phyloP scores from a whole-genome alignment of 1,139 yeast genomes.

The Pichia sp. region DNA sequence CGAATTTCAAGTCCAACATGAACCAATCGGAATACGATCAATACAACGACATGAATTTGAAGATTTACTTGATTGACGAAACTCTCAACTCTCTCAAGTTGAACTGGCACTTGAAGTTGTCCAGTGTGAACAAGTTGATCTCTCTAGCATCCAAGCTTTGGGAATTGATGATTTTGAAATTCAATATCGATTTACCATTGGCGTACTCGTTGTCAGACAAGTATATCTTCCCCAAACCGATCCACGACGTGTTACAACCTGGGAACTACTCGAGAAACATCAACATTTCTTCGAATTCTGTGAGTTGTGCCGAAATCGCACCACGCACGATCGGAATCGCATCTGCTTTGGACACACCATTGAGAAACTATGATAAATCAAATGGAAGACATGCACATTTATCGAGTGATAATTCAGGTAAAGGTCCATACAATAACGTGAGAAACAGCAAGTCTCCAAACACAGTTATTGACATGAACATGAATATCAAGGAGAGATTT shows the following conservation, averaged over 20 bases:
- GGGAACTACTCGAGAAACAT: not conserved
- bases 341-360: constrained; percentile 7
- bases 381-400: not conserved
- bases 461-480: not conserved
- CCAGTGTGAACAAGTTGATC: constrained; percentile 25
- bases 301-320: constrained; percentile 34
- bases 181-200: constrained; percentile 16
- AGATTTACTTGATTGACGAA: constrained; percentile 24
- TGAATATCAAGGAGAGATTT: constrained; percentile 11
- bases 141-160: constrained; percentile 24
- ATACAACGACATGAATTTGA: constrained; percentile 23
- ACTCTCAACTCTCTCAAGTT: constrained; percentile 20
- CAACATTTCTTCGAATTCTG: constrained; percentile 6
- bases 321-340: constrained; percentile 36
- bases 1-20: constrained; percentile 45
- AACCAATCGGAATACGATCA: constrained; percentile 12
- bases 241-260: not conserved
- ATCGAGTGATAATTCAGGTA: no score
- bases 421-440: not conserved
- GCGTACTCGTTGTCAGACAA: constrained; percentile 23
- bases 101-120: constrained; percentile 25
- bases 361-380: constrained; percentile 1
- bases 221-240: constrained; percentile 18
- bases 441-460: not conserved
- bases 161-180: constrained; percentile 24